Percentiles rank a stretch among this genome's conserved stretches.
phyloP scores from a whole-genome alignment of 148 eudicot genomes.

The Pouteria glomerata region DNA sequence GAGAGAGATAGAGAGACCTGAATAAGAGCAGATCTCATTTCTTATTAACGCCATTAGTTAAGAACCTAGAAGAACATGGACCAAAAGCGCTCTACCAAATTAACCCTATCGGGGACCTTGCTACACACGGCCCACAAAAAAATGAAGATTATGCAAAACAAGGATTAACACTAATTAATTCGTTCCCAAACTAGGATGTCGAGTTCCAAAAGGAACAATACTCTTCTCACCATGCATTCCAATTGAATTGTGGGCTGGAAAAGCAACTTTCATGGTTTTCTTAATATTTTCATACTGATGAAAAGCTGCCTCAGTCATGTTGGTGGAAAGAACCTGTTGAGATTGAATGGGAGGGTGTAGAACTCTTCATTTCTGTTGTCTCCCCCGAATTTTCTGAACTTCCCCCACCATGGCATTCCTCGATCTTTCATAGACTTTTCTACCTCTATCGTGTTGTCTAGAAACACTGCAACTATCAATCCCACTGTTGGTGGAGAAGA shows the following conservation, averaged over 20 bases:
- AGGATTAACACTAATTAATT: slow-evolving; percentile 10
- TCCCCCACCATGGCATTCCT: slow-evolving; percentile 99
- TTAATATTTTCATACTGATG: not conserved
- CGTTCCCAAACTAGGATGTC: not conserved
- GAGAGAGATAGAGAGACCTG: too few relatives aligned
- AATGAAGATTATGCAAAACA: slow-evolving; percentile 10
- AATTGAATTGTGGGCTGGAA: not conserved
- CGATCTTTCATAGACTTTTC: slow-evolving; percentile 89
- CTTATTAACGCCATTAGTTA: slow-evolving; percentile 7
- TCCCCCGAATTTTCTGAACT: slow-evolving; percentile 92
- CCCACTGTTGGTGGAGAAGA: slow-evolving; percentile 85
- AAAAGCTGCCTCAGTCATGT: too few relatives aligned
- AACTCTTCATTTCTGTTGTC: slow-evolving; percentile 95
- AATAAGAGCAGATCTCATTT: not conserved
- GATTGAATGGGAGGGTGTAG: slow-evolving; percentile 94
- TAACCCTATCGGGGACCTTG: slow-evolving; percentile 18
- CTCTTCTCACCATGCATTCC: slow-evolving; percentile 6
- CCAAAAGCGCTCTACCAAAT: slow-evolving; percentile 1
- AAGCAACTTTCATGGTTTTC: not conserved
- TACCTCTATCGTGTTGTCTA: slow-evolving; percentile 93
- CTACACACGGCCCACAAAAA: slow-evolving; percentile 24
- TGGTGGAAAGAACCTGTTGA: slow-evolving; percentile 97
- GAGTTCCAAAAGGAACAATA: not conserved
- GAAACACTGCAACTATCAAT: slow-evolving; percentile 78
- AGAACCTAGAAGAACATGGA: slow-evolving; percentile 18